A percentile compares a stretch with the other conserved stretches of the same genome.
Evolutionary conservation across 1,284 basidiomycete genomes (phyloP).

Genomic region (Apiotrichum montevideense): DNA sequence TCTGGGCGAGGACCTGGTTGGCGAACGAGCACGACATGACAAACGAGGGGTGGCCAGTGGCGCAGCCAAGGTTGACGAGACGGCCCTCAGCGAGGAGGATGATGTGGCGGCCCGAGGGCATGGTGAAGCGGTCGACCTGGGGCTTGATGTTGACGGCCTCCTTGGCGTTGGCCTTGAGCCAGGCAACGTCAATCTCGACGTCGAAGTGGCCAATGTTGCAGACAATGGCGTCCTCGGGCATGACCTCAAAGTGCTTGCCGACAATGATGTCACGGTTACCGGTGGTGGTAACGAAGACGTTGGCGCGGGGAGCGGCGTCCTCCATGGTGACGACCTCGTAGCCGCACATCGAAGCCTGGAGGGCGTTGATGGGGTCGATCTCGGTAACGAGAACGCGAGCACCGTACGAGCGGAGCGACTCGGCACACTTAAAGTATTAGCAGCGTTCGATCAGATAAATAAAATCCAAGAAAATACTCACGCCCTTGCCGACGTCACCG

Average conservation of each 20-base stretch:
- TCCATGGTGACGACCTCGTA: constrained; percentile 99
- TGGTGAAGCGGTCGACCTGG: constrained; percentile 97
- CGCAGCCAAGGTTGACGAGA: constrained; percentile 95
- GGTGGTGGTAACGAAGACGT: constrained; percentile 97
- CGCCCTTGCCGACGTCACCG: constrained; percentile 97
- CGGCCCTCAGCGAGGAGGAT: constrained; percentile 97
- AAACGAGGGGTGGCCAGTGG: constrained; percentile 78
- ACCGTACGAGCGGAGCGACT: constrained; percentile 94
- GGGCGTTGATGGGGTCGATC: constrained; percentile 99
- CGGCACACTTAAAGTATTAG: constrained; percentile 59
- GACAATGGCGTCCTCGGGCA: constrained; percentile 99
- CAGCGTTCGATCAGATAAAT: too few species aligned
- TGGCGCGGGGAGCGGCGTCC: constrained; percentile 78
- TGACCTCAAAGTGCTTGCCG: constrained; percentile 81
- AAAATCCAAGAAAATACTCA: too few species aligned
- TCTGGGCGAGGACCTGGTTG: constrained; percentile 98
- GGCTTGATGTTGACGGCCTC: constrained; percentile 91
- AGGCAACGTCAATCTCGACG: constrained; percentile 97
- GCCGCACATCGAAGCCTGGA: constrained; percentile 98
- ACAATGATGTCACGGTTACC: constrained; percentile 99
- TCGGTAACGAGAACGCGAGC: constrained; percentile 94
- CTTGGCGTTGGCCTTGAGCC: constrained; percentile 91
- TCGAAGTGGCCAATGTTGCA: constrained; percentile 94
- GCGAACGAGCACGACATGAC: constrained; percentile 99
- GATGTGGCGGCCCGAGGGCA: constrained; percentile 83